Base-by-base conservation (phyloP, 345 rosid species). In the Eutrema yunnanense region DNA sequence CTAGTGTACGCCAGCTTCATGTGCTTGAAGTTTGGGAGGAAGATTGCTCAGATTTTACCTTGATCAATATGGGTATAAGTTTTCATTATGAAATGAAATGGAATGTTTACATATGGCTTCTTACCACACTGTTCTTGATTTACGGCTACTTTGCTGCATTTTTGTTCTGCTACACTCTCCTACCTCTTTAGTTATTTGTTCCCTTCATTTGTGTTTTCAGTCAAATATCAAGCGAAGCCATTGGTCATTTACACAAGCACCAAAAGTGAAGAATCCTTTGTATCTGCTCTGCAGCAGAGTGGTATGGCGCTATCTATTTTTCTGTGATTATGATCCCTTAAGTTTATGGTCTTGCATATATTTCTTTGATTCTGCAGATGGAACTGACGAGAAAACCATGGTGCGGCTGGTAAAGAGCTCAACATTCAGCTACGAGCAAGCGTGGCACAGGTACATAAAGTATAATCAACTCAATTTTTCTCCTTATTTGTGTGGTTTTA, bases 1-100 rank as follows among this genome's bases (percentile, higher is more conserved):
- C 84, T 65, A 83, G 86, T 75, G 71, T 81, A 73, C 88, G 96
- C 73, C 92, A 92, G 81, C 96, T 94, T 76, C 81, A 92, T 76
- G 96, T 91, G 71, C 84, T 92, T 75, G 99, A 94, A 86, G 80
- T 82, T 76, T 94, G 96, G 97, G 99, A 94, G 77, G 99, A 89
- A 78, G 86, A 85, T 74, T 82, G 80, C 74, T 79, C 85, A 41
- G 89, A 84, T 41, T 89, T 91, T 66, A 90, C 90, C 40, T 58
- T 88, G 71, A 82, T 94, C 73, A 96, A 92, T 79, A 81, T 94
- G 46, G 95, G 98, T 92, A 86, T 44, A 43, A 9, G 7, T 53
- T 73, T 49, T 56, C 46, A 51, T 19, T 58, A 64, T 61, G 61
- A 53, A 49, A 53, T 16, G 12, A 53, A 68, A 41, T 30, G 43